Conservation (phyloP, 495 filamentous ascomycete species). For the Eremomyces bilateralis region DNA sequence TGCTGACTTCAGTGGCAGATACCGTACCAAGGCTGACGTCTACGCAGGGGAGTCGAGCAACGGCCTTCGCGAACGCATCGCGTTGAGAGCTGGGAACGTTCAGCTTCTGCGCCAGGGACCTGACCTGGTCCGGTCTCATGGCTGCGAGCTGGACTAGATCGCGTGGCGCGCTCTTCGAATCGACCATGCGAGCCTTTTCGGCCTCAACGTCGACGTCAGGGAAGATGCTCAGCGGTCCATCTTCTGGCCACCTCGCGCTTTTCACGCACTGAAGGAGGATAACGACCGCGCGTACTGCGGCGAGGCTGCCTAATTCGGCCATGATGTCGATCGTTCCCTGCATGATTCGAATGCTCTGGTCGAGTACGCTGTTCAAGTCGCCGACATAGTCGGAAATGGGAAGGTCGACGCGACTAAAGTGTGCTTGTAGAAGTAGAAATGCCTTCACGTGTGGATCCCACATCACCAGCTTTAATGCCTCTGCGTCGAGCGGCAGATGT, state of each 20-base stretch:
- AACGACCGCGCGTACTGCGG: constrained; percentile 55
- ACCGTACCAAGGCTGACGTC: constrained; percentile 36
- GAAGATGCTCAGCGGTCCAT: constrained; percentile 56
- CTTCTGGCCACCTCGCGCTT: constrained; percentile 73
- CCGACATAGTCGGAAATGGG: constrained; percentile 96
- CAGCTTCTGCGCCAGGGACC: constrained; percentile 10
- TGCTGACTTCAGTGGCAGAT: constrained; percentile 35
- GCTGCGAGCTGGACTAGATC: constrained; percentile 24
- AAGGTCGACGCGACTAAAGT: constrained; percentile 77
- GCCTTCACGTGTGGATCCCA: constrained; percentile 98
- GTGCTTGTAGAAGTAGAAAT: constrained; percentile 80
- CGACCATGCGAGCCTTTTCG: constrained; percentile 18
- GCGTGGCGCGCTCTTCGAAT: constrained; percentile 15
- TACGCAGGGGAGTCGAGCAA: constrained; percentile 42
- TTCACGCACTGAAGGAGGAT: constrained; percentile 80
- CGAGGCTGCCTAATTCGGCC: constrained; percentile 67
- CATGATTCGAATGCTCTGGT: constrained; percentile 91
- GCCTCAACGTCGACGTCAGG: constrained; percentile 43
- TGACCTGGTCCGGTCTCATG: constrained; percentile 17
- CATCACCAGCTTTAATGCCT: constrained; percentile 61
- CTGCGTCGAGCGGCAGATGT: constrained; percentile 46
- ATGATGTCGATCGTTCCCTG: constrained; percentile 81
- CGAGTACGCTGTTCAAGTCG: constrained; percentile 61
- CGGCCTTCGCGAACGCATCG: constrained; percentile 32
- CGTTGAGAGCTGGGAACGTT: constrained; percentile 11